Evolutionary conservation across 768 basidiomycete species (phyloP).

Genomic region (Trametes villosa): DNA sequence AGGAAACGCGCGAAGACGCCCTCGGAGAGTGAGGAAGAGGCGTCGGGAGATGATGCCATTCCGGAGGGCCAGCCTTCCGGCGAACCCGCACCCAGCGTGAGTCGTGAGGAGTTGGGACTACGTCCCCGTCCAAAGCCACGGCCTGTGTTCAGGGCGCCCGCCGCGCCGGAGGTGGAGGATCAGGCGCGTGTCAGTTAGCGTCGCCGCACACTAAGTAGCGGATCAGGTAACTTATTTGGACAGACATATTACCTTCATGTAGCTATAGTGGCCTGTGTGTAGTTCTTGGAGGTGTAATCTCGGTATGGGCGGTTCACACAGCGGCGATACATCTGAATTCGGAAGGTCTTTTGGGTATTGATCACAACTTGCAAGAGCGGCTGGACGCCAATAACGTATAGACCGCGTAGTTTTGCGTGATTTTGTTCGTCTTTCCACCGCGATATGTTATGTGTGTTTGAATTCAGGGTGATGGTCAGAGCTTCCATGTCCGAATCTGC

Average conservation of each 20-base stretch:
- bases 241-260: neutral
- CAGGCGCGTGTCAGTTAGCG: too few species aligned
- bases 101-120: slow-evolving; percentile 32
- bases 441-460: too few species aligned
- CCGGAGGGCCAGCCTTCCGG: slow-evolving; percentile 19
- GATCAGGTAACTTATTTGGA: too few species aligned
- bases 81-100: slow-evolving; percentile 29
- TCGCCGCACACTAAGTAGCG: too few species aligned
- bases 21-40: slow-evolving; percentile 19
- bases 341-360: too few species aligned
- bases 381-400: too few species aligned
- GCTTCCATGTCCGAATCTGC: neutral
- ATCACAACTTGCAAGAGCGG: too few species aligned
- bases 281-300: neutral
- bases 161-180: neutral
- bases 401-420: too few species aligned
- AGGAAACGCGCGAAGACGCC: slow-evolving; percentile 29
- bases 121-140: slow-evolving; percentile 46
- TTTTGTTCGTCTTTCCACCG: too few species aligned
- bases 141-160: slow-evolving; percentile 1
- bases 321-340: too few species aligned
- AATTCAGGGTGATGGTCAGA: too few species aligned
- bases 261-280: neutral
- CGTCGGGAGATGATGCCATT: neutral
- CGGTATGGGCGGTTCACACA: too few species aligned